A percentile compares a stretch with the other conserved stretches of the same genome.
Conservation (phyloP, 331 rosid species). For the Telfairia occidentalis region DNA sequence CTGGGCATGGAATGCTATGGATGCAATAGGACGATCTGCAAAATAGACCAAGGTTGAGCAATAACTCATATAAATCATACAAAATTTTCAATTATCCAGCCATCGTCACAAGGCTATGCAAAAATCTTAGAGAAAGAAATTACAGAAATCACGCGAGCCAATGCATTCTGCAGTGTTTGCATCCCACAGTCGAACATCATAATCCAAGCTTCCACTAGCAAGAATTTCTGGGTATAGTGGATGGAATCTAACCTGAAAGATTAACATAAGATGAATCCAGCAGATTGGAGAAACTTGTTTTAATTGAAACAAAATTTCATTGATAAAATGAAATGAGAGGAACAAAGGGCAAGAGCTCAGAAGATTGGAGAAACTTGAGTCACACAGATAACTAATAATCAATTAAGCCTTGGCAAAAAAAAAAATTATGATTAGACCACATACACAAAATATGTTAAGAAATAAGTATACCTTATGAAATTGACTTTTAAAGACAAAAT, state of each 20-base stretch:
- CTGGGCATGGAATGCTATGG: constrained; percentile 89
- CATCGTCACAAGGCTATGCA: neutral
- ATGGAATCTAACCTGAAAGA: constrained; percentile 90
- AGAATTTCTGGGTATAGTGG: constrained; percentile 71
- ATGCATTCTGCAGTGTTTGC: constrained; percentile 80
- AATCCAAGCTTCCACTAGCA: constrained; percentile 99
- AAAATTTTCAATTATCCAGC: neutral
- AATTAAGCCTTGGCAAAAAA: neutral
- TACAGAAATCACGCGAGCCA: constrained; percentile 81
- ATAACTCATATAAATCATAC: neutral
- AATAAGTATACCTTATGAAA: neutral
- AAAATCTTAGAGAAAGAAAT: constrained; percentile 3
- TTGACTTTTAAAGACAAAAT: neutral
- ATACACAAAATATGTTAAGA: neutral
- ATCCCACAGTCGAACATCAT: constrained; percentile 94
- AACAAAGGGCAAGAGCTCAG: too few species aligned
- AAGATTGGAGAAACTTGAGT: too few species aligned
- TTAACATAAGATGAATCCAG: constrained; percentile 12
- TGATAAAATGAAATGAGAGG: too few species aligned
- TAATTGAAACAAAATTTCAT: too few species aligned
- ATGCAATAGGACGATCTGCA: constrained; percentile 89
- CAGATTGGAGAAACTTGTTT: too few species aligned
- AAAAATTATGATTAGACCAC: neutral
- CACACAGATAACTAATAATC: neutral
- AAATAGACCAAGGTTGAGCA: constrained; percentile 15